These are phyloP conservation scores for Prunella vulgaris DNA, from an alignment of 257 asterid genomes.

Conservation along the genomic window DNA sequence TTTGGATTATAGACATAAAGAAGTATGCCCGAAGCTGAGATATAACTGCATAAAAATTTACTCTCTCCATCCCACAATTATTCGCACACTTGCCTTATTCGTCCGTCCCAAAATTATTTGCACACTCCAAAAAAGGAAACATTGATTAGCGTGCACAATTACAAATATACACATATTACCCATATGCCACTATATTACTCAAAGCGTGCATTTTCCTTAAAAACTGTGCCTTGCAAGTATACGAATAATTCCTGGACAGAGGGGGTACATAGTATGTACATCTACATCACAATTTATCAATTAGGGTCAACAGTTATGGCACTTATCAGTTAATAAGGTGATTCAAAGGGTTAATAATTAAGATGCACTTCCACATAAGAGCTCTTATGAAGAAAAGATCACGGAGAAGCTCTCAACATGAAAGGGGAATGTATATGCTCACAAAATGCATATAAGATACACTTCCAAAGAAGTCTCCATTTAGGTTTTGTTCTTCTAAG, in stretches of 20 bases:
- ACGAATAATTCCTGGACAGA: too few species aligned
- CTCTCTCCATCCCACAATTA: too few species aligned
- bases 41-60: not conserved
- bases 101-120: too few species aligned
- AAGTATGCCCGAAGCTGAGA: not conserved
- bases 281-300: not conserved
- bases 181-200: too few species aligned
- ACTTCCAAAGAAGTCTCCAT: not conserved
- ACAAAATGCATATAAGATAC: not conserved
- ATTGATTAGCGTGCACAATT: too few species aligned
- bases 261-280: not conserved
- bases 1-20: not conserved
- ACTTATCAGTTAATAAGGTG: not conserved
- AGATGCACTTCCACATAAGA: not conserved
- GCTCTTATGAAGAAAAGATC: not conserved
- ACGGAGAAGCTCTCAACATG: not conserved
- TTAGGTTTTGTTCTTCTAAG: not conserved
- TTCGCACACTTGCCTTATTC: too few species aligned
- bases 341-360: too few species aligned
- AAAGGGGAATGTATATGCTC: not conserved
- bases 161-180: too few species aligned
- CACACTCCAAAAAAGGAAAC: too few species aligned
- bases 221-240: too few species aligned
- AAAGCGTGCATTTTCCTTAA: too few species aligned
- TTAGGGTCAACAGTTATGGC: not conserved